These are phyloP conservation scores for Gastrolobium villosum DNA, from an alignment of 306 rosid genomes.

Conservation along the genomic window DNA sequence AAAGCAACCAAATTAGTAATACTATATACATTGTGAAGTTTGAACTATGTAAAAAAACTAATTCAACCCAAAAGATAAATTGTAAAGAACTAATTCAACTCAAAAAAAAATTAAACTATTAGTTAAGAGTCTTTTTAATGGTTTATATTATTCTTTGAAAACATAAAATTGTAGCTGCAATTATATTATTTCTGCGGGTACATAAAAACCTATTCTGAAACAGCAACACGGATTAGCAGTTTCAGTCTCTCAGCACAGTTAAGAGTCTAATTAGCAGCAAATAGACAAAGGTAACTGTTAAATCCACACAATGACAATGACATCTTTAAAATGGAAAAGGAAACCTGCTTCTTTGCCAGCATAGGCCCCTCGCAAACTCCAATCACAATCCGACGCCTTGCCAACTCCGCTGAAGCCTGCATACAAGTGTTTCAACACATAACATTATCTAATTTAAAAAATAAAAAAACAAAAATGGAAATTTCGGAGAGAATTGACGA, in stretches of 20 bases:
- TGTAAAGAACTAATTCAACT: no score
- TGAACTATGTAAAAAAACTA: background rate
- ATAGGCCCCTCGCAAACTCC: conserved; percentile 95
- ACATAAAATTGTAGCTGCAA: conserved; percentile 11
- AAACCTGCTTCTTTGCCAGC: conserved; percentile 81
- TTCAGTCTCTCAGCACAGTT: conserved; percentile 3
- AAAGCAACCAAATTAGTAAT: conserved; percentile 9
- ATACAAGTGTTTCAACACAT: conserved; percentile 31
- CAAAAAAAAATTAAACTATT: no score
- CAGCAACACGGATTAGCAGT: background rate
- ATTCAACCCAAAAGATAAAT: no score
- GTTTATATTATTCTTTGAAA: no score
- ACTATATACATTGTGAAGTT: background rate
- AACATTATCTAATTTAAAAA: background rate
- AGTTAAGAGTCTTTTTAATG: no score
- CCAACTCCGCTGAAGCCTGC: conserved; percentile 80
- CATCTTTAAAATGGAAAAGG: background rate
- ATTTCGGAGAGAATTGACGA: background rate
- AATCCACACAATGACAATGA: background rate
- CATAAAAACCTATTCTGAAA: background rate
- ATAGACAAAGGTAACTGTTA: background rate
- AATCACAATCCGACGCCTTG: conserved; percentile 71
- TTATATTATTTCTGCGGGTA: background rate
- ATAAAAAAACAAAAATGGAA: background rate
- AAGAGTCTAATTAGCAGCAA: conserved; percentile 11